Evolutionary conservation across 345 rosid species (phyloP).

Genomic region (Turnera subulata): DNA sequence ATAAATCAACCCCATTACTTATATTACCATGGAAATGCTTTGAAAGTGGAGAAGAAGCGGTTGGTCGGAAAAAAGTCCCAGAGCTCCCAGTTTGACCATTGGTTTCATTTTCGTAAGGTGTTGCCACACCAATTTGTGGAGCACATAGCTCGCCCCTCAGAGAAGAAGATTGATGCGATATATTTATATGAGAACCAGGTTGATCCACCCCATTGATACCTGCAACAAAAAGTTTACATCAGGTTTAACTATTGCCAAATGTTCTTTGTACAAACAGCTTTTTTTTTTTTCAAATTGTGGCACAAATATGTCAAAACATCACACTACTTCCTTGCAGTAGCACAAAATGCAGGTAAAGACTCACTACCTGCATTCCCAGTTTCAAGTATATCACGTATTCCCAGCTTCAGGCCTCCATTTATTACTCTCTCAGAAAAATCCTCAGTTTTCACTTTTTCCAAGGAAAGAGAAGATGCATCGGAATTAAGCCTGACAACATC

Average conservation of each 20-base stretch:
- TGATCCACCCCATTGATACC: conserved; percentile 47
- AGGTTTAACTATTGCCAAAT: conserved; percentile 9
- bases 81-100: conserved; percentile 51
- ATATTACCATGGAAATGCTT: conserved; percentile 44
- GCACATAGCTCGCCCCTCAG: conserved; percentile 53
- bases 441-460: conserved; percentile 53
- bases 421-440: conserved; percentile 52
- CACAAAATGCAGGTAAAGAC: conserved; percentile 7
- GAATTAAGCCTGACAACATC: conserved; percentile 50
- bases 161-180: conserved; percentile 38
- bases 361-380: conserved; percentile 60
- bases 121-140: conserved; percentile 41
- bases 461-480: conserved; percentile 36
- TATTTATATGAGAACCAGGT: conserved; percentile 38
- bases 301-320: neutral
- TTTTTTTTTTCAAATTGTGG: conserved; percentile 10
- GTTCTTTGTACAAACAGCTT: neutral
- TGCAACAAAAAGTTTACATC: conserved; percentile 30
- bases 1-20: conserved; percentile 50
- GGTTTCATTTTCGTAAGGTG: conserved; percentile 42
- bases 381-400: conserved; percentile 36
- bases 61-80: conserved; percentile 40
- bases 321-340: neutral
- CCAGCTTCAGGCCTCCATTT: conserved; percentile 53
- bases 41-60: conserved; percentile 36